Percentiles rank a stretch among this genome's conserved stretches.
Evolutionary conservation across 208 protist genomes (phyloP).

Genomic region (Porcisia hertigi): DNA sequence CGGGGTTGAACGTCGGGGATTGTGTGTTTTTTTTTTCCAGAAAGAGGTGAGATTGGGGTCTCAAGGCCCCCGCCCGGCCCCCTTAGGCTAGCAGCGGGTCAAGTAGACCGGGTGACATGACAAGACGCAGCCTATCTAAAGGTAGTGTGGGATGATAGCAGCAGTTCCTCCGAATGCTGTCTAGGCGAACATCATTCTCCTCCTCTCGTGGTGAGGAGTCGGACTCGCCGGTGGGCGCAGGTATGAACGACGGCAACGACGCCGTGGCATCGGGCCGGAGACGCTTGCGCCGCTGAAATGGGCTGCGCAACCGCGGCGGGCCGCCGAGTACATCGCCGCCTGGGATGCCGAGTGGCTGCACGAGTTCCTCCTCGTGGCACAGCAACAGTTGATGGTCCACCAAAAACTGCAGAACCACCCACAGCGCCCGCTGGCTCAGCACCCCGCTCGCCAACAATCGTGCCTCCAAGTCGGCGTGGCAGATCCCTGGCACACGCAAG

Average conservation of each 20-base stretch:
- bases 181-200: background rate
- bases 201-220: background rate
- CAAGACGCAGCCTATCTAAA: slow-evolving; percentile 13
- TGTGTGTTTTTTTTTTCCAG: too few species aligned
- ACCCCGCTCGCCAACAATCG: slow-evolving; percentile 49
- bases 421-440: slow-evolving; percentile 47
- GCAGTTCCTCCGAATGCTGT: background rate
- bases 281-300: slow-evolving; percentile 16
- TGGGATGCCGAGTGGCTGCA: background rate
- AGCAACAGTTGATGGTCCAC: slow-evolving; percentile 27
- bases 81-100: background rate
- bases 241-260: background rate
- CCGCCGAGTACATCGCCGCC: slow-evolving; percentile 11
- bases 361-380: slow-evolving; percentile 20
- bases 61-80: background rate
- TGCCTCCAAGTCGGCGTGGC: slow-evolving; percentile 40
- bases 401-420: slow-evolving; percentile 55
- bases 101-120: slow-evolving; percentile 6
- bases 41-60: background rate
- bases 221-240: background rate
- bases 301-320: slow-evolving; percentile 8
- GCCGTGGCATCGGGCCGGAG: background rate
- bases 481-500: slow-evolving; percentile 58
- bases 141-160: slow-evolving; percentile 23
- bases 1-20: background rate